A percentile compares a stretch with the other conserved stretches of the same genome.
Evolutionary conservation across 768 basidiomycete genomes (phyloP).

Genomic region (Coprinopsis cinerea): DNA sequence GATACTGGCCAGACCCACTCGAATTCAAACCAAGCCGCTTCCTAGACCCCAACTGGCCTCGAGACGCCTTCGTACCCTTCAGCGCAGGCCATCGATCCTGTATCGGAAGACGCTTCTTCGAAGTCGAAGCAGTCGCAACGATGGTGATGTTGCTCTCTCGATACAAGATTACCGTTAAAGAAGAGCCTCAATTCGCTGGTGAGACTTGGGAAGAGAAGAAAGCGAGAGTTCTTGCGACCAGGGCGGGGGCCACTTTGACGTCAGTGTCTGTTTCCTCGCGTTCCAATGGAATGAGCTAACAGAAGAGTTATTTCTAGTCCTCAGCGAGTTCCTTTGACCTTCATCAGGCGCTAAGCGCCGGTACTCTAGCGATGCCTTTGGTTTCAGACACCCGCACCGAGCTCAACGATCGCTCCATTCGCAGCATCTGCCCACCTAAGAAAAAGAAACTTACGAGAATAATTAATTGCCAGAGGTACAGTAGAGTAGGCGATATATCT

Average conservation of each 20-base stretch:
- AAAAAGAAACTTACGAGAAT: too few relatives aligned
- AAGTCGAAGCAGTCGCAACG: conserved; percentile 40
- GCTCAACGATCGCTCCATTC: too few relatives aligned
- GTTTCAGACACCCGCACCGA: too few relatives aligned
- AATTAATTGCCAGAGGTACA: too few relatives aligned
- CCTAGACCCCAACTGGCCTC: conserved; percentile 11
- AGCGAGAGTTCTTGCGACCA: conserved; percentile 29
- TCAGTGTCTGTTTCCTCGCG: too few relatives aligned
- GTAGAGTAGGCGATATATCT: too few relatives aligned
- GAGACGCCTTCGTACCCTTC: conserved; percentile 19
- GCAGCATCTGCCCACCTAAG: too few relatives aligned
- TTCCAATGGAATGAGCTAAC: too few relatives aligned
- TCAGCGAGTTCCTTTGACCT: too few relatives aligned
- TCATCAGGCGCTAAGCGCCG: too few relatives aligned
- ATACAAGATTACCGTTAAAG: conserved; percentile 41
- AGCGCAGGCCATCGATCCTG: conserved; percentile 34
- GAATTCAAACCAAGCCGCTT: conserved; percentile 25
- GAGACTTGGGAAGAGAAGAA: conserved; percentile 40
- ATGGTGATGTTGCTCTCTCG: conserved; percentile 37
- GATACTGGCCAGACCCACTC: conserved; percentile 41
- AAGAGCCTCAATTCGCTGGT: conserved; percentile 39
- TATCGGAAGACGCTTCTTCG: conserved; percentile 41
- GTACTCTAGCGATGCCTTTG: too few relatives aligned
- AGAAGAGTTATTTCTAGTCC: too few relatives aligned
- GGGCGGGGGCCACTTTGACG: conserved; percentile 25